Percentiles rank a stretch among this genome's conserved stretches.
Conservation (phyloP, 2,329 filamentous ascomycete species). For the Phoma sp. region DNA sequence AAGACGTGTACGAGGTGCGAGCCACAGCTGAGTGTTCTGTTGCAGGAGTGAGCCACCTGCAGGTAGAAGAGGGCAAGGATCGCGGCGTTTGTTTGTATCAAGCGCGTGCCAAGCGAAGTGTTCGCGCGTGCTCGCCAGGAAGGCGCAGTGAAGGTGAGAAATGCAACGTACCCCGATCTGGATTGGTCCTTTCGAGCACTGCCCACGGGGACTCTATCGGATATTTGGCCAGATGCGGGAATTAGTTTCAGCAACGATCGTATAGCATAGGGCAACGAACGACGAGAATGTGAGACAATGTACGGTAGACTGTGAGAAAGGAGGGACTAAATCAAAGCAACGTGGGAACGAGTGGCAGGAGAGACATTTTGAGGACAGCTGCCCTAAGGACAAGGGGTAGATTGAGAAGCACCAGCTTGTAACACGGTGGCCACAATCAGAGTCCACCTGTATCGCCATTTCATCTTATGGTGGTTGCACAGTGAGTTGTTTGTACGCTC, state of each 20-base stretch:
- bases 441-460: not conserved
- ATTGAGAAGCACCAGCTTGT: not conserved
- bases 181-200: slow-evolving; percentile 5
- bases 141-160: slow-evolving; percentile 30
- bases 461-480: not conserved
- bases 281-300: slow-evolving; percentile 5
- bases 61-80: slow-evolving; percentile 10
- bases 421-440: slow-evolving; percentile 8
- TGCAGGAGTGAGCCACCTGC: slow-evolving; percentile 24
- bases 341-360: not conserved
- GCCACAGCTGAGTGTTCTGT: slow-evolving; percentile 15
- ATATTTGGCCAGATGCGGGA: slow-evolving; percentile 5
- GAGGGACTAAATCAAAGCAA: not conserved
- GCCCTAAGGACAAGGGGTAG: not conserved
- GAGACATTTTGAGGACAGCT: not conserved
- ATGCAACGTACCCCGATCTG: slow-evolving; percentile 21
- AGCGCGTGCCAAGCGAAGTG: slow-evolving; percentile 31
- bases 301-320: not conserved
- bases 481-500: not conserved
- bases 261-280: slow-evolving; percentile 3
- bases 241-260: slow-evolving; percentile 1
- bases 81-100: slow-evolving; percentile 30
- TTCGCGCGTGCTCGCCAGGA: slow-evolving; percentile 27
- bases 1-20: slow-evolving; percentile 14
- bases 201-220: slow-evolving; percentile 6